phyloP scores from a whole-genome alignment of 1,139 yeast species.

The Scheffersomyces quercinus region DNA sequence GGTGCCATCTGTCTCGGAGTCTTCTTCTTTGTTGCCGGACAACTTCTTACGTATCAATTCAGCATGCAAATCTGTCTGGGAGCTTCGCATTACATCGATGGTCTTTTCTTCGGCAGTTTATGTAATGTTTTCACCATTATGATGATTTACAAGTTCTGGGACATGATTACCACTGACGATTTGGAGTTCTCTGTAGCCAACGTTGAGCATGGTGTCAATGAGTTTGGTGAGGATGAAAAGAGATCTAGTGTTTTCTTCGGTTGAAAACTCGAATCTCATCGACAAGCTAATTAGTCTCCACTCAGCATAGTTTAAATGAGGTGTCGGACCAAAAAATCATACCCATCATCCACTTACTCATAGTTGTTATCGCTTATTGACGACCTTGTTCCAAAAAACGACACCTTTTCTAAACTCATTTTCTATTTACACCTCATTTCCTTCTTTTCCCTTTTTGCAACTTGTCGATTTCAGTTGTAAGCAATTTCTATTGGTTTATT shows the following conservation, averaged over 20 bases:
- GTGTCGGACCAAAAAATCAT: no score
- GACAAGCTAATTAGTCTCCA: no score
- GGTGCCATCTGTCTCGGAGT: slow-evolving; percentile 75
- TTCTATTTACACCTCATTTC: no score
- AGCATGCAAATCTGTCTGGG: slow-evolving; percentile 65
- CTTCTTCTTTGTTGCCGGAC: slow-evolving; percentile 80
- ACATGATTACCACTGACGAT: slow-evolving; percentile 93
- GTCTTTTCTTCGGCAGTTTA: slow-evolving; percentile 78
- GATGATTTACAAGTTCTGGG: slow-evolving; percentile 98
- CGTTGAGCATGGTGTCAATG: slow-evolving; percentile 42
- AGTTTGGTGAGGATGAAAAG: slow-evolving; percentile 40
- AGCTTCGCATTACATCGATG: slow-evolving; percentile 85
- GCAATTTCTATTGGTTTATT: no score
- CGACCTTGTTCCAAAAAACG: no score
- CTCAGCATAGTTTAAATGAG: no score
- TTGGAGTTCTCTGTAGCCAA: slow-evolving; percentile 81
- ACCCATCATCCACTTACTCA: no score
- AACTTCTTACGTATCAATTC: slow-evolving; percentile 68
- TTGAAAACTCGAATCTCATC: not conserved
- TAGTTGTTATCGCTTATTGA: no score
- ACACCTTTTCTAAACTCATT: no score
- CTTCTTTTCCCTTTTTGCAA: no score
- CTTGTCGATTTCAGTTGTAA: no score
- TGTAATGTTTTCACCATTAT: slow-evolving; percentile 80
- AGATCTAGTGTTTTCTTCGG: slow-evolving; percentile 31